phyloP scores from a whole-genome alignment of 495 filamentous ascomycete species.

The Aspergillus biplanus region DNA sequence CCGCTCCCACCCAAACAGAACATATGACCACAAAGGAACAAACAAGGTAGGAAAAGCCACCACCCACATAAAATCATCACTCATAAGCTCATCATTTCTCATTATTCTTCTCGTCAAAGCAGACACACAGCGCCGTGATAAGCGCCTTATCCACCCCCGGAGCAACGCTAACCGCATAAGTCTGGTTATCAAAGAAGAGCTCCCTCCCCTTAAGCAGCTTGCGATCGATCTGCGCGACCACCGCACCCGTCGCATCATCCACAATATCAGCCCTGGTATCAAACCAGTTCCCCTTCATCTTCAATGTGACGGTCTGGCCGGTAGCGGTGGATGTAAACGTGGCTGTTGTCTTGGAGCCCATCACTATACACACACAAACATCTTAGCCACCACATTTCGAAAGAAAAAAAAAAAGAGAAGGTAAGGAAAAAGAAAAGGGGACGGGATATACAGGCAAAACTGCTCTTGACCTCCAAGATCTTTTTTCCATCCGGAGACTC shows the following conservation, averaged over 20 bases:
- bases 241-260: constrained; percentile 35
- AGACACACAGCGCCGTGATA: constrained; percentile 59
- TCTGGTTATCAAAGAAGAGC: constrained; percentile 56
- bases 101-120: constrained; percentile 59
- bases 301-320: neutral
- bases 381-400: neutral
- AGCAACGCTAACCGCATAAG: constrained; percentile 56
- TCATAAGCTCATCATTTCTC: constrained; percentile 23
- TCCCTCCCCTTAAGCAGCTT: constrained; percentile 52
- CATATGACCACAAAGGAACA: too few relatives aligned
- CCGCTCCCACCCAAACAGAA: too few relatives aligned
- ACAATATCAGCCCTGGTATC: constrained; percentile 10
- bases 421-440: neutral
- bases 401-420: too few relatives aligned
- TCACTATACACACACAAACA: neutral
- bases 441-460: neutral
- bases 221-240: constrained; percentile 54
- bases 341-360: neutral
- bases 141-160: constrained; percentile 59
- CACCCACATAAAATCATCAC: too few relatives aligned
- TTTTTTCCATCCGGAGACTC: constrained; percentile 19
- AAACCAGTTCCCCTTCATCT: constrained; percentile 13
- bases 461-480: neutral
- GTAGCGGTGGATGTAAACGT: neutral
- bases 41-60: too few relatives aligned